phyloP scores from a whole-genome alignment of 176 grass and related monocot species.

The Zoysia japonica region DNA sequence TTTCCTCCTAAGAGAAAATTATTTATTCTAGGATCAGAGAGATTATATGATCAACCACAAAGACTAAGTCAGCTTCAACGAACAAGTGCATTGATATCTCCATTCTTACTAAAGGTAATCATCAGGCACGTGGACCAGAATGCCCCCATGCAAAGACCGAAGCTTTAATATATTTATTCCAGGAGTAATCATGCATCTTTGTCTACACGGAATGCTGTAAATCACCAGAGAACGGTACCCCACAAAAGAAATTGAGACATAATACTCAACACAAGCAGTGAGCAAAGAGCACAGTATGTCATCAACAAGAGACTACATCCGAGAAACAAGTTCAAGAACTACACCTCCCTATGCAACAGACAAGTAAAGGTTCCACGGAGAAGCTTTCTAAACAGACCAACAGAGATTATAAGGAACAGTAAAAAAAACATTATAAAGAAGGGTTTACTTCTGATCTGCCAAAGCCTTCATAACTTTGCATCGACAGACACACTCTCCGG shows the following conservation, averaged over 20 bases:
- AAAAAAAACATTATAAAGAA: neutral
- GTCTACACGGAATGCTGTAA: no score
- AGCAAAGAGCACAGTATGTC: no score
- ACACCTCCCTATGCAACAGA: neutral
- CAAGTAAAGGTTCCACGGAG: neutral
- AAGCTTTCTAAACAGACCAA: neutral
- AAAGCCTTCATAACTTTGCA: conserved; percentile 40
- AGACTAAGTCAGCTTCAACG: neutral
- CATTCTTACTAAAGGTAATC: neutral
- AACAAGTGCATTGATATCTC: neutral
- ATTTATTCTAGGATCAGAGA: neutral
- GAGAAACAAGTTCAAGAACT: neutral
- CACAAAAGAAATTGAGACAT: no score
- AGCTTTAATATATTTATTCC: neutral
- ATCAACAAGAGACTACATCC: neutral
- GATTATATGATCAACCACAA: neutral
- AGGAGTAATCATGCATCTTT: neutral
- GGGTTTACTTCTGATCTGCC: conserved; percentile 4
- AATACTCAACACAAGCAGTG: no score
- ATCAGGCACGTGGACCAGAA: neutral
- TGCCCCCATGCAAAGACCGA: neutral
- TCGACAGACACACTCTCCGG: conserved; percentile 25
- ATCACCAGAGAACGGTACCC: no score
- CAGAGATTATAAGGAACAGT: neutral
- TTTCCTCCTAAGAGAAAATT: neutral